Evolutionary conservation across 164 flowering plant genomes (phyloP), one percentile per base, ranked within the genome.

Genomic region (Sextonia rubra): DNA sequence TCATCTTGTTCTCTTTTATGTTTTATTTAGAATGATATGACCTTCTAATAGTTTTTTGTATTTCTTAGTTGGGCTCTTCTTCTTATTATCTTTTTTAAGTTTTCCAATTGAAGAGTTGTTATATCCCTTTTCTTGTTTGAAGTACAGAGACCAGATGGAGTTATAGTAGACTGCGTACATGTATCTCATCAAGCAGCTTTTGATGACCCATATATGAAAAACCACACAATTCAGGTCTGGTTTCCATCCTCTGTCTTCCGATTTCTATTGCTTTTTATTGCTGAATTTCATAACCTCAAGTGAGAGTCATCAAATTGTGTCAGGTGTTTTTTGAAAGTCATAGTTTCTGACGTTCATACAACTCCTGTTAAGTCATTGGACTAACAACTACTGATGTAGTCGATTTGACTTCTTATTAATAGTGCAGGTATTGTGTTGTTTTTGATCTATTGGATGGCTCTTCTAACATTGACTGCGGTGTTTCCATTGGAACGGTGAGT

Each of bases 361-460:
- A 4, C 22, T 3, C 11, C 30, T 69, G 3, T n/a, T 44, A 12
- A 30, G 14, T 55, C 49, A 29, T 62, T 61, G 2, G 14, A 25
- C 30, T 70, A 18, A 23, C 47, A 37, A 12, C 6, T 55, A 6
- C 27, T 65, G 30, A 49, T 32, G 22, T 22, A 44, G n/a, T 49
- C 12, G 56, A 60, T 65, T 63, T 56, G 2, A n/a, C 29, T 67
- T 61, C 9, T 71, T 73, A 17, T 55, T 48, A 68, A 75, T 75
- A 55, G 63, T 81, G 77, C 85, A 92, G 95, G 82, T 92, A 92
- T 70, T 82, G 86, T 81, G 95, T 92, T 79, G 93, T 85, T 71
- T 95, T 95, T 77, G 99, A 95, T 80, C 99, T 98, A 1, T 75
- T 95, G 85, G 99, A 95, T 85, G 99, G 99, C 60, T 95, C 99